These are phyloP conservation scores for Claviceps capensis DNA, from an alignment of 2,329 filamentous ascomycete genomes.

Conservation along the genomic window DNA sequence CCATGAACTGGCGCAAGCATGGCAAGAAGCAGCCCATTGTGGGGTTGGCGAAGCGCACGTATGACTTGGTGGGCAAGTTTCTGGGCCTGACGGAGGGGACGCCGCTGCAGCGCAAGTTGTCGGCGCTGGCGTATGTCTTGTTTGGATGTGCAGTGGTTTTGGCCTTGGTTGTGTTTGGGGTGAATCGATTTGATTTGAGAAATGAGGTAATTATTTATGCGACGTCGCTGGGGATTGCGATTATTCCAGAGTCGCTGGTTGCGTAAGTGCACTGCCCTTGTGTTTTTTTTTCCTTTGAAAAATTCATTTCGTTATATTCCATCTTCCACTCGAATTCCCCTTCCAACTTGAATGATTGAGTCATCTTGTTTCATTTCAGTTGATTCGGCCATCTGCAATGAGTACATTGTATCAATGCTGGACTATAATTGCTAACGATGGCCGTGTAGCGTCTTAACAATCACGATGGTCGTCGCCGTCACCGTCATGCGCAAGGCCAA, in stretches of 20 bases:
- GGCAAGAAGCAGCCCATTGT: constrained; percentile 36
- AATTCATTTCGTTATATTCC: background rate
- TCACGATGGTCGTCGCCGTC: constrained; percentile 54
- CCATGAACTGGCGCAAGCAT: constrained; percentile 40
- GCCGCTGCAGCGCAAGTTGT: constrained; percentile 64
- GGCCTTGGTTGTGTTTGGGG: constrained; percentile 43
- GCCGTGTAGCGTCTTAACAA: constrained; percentile 41
- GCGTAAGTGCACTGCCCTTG: constrained; percentile 28
- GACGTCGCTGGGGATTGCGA: constrained; percentile 44
- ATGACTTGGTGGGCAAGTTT: constrained; percentile 40
- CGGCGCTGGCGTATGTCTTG: constrained; percentile 62
- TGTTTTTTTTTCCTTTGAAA: background rate
- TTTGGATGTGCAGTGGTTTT: constrained; percentile 54
- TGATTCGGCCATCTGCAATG: too few relatives aligned
- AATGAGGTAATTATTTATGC: constrained; percentile 44
- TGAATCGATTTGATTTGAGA: constrained; percentile 37
- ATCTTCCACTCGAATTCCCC: background rate
- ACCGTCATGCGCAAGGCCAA: constrained; percentile 51
- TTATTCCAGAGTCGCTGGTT: constrained; percentile 51
- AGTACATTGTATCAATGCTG: too few relatives aligned
- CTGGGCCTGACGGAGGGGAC: constrained; percentile 54
- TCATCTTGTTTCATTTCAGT: too few relatives aligned
- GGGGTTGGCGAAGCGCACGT: constrained; percentile 31
- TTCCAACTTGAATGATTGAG: too few relatives aligned
- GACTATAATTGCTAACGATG: too few relatives aligned